A percentile compares a stretch with the other conserved stretches of the same genome.
These are phyloP conservation scores for Blechomonas ayalai DNA, from an alignment of 208 protist genomes.

Conservation along the genomic window DNA sequence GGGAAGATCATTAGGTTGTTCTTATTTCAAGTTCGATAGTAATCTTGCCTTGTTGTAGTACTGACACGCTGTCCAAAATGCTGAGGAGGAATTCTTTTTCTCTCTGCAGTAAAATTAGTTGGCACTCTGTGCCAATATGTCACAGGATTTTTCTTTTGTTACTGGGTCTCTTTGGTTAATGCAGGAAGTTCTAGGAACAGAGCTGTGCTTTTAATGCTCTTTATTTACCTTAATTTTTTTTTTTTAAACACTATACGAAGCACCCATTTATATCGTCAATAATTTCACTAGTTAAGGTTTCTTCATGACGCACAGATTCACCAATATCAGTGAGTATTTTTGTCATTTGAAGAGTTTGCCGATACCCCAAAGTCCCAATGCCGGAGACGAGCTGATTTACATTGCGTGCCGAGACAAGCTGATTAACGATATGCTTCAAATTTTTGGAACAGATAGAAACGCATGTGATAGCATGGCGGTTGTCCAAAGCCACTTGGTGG, in stretches of 20 bases:
- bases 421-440: neutral
- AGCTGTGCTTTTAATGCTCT: neutral
- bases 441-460: neutral
- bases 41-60: no score
- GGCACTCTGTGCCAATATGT: no score
- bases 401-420: constrained; percentile 12
- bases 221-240: constrained; percentile 2
- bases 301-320: no score
- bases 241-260: neutral
- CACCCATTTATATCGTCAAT: neutral
- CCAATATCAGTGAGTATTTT: neutral
- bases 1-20: no score
- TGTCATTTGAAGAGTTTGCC: neutral
- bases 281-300: no score
- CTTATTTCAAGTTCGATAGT: no score
- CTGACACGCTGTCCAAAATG: no score
- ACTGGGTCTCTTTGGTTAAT: no score
- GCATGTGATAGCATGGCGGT: neutral
- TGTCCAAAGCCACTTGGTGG: constrained; percentile 2
- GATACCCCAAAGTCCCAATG: constrained; percentile 6
- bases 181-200: no score
- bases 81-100: no score
- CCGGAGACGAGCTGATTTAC: constrained; percentile 14
- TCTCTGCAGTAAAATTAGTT: no score
- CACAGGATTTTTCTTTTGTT: no score